A percentile compares a stretch with the other conserved stretches of the same genome.
Conservation (phyloP, 805 yeast genomes). For the Ogataea nonfermentans region DNA sequence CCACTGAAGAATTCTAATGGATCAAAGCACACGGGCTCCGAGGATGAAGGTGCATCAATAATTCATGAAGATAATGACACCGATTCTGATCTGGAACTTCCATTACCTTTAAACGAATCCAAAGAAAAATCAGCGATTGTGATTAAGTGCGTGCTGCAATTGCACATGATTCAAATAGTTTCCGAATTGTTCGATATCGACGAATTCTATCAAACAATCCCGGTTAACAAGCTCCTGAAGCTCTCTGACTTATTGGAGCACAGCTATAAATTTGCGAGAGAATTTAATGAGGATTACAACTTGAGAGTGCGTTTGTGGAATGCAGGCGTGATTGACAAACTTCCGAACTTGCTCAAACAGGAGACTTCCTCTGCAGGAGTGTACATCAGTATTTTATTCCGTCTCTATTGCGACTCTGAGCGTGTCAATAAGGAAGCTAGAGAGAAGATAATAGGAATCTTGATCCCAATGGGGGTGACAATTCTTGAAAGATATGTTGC, state of each 20-base stretch:
- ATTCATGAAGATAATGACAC: slow-evolving; percentile 11
- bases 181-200: slow-evolving; percentile 76
- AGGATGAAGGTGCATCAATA: slow-evolving; percentile 25
- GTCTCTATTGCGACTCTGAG: slow-evolving; percentile 66
- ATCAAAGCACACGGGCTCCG: slow-evolving; percentile 23
- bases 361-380: slow-evolving; percentile 90
- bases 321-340: slow-evolving; percentile 86
- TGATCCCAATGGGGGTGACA: slow-evolving; percentile 67
- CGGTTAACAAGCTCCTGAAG: slow-evolving; percentile 59
- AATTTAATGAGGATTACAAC: slow-evolving; percentile 85
- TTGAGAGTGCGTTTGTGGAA: slow-evolving; percentile 86
- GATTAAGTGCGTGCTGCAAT: slow-evolving; percentile 86
- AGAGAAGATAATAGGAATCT: slow-evolving; percentile 48
- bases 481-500: slow-evolving; percentile 68
- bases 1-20: slow-evolving; percentile 36
- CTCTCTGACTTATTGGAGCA: slow-evolving; percentile 59
- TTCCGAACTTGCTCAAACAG: slow-evolving; percentile 89
- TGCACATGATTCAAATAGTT: slow-evolving; percentile 81
- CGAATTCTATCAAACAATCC: slow-evolving; percentile 64
- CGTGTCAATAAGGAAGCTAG: slow-evolving; percentile 49
- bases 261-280: slow-evolving; percentile 80
- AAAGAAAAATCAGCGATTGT: slow-evolving; percentile 73
- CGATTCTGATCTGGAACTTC: slow-evolving; percentile 20
- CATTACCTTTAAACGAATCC: slow-evolving; percentile 41
- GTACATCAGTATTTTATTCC: slow-evolving; percentile 74